A percentile compares a stretch with the other conserved stretches of the same genome.
phyloP scores from a whole-genome alignment of 108 stramenopile species.

The Aurantiochytrium sp. region DNA sequence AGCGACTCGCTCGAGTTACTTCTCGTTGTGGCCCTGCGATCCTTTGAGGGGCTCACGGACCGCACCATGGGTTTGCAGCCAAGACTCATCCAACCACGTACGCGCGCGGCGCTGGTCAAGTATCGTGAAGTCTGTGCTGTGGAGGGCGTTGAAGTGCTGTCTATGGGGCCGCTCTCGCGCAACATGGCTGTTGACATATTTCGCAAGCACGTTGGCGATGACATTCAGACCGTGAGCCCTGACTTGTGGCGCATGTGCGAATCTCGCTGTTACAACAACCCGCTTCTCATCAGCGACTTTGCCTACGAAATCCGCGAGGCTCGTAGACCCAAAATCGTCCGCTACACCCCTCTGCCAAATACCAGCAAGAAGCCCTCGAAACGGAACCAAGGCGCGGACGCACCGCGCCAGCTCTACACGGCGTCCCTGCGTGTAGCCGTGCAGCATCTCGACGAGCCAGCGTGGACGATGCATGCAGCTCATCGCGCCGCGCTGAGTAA shows the following conservation, averaged over 20 bases:
- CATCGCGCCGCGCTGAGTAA: neutral
- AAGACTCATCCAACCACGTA: neutral
- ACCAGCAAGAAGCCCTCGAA: neutral
- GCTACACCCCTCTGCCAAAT: neutral
- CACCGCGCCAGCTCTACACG: neutral
- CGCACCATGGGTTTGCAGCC: neutral
- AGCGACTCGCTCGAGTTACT: neutral
- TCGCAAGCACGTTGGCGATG: neutral
- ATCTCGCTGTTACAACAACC: neutral
- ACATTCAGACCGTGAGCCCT: neutral
- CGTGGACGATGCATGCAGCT: slow-evolving; percentile 1
- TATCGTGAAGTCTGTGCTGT: neutral
- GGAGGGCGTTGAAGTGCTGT: neutral
- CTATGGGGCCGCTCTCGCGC: neutral
- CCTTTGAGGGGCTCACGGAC: neutral
- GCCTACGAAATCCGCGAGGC: neutral
- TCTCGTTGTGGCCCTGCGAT: neutral
- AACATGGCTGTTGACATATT: neutral
- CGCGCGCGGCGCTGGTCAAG: neutral
- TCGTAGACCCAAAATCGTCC: neutral
- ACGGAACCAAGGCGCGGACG: neutral
- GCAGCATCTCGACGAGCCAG: neutral
- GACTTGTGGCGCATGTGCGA: slow-evolving; percentile 6
- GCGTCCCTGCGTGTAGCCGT: neutral
- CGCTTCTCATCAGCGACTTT: slow-evolving; percentile 5